Conservation (phyloP, 1,139 yeast species). For the Taphrina sp. region DNA sequence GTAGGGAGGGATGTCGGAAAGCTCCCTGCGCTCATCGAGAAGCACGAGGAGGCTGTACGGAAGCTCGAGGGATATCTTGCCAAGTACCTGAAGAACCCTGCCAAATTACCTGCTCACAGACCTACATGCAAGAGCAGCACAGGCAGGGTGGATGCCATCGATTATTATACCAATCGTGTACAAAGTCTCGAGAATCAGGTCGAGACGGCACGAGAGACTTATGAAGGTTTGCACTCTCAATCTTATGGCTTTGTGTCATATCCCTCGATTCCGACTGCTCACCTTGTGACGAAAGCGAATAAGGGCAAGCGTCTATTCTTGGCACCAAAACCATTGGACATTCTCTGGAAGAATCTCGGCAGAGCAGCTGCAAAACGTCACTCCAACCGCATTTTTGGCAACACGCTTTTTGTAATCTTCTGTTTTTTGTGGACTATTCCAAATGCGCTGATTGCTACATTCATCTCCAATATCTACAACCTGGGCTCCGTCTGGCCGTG, state of each 20-base stretch:
- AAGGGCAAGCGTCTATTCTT: conserved; percentile 35
- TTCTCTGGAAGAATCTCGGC: conserved; percentile 46
- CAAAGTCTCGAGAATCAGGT: conserved; percentile 42
- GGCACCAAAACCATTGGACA: conserved; percentile 47
- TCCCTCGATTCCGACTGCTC: conserved; percentile 38
- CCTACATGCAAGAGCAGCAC: conserved; percentile 33
- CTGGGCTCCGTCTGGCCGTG: conserved; percentile 45
- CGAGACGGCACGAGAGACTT: conserved; percentile 39
- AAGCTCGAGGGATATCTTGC: conserved; percentile 43
- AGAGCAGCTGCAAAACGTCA: conserved; percentile 42
- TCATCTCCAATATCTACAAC: conserved; percentile 44
- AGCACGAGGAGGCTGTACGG: conserved; percentile 41
- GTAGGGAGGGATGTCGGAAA: conserved; percentile 44
- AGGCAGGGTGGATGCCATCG: conserved; percentile 43
- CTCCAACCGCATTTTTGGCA: conserved; percentile 45
- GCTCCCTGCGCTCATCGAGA: conserved; percentile 41
- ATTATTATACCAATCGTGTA: conserved; percentile 40
- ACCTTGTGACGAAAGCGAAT: conserved; percentile 32
- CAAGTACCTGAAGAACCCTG: conserved; percentile 43
- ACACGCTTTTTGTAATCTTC: conserved; percentile 42
- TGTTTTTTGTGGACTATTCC: conserved; percentile 48
- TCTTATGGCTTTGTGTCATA: conserved; percentile 48
- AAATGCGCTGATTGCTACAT: conserved; percentile 49
- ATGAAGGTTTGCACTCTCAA: conserved; percentile 39
- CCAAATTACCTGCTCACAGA: conserved; percentile 34